Base-by-base conservation (phyloP, 345 rosid species). In the Eutrema yunnanense region DNA sequence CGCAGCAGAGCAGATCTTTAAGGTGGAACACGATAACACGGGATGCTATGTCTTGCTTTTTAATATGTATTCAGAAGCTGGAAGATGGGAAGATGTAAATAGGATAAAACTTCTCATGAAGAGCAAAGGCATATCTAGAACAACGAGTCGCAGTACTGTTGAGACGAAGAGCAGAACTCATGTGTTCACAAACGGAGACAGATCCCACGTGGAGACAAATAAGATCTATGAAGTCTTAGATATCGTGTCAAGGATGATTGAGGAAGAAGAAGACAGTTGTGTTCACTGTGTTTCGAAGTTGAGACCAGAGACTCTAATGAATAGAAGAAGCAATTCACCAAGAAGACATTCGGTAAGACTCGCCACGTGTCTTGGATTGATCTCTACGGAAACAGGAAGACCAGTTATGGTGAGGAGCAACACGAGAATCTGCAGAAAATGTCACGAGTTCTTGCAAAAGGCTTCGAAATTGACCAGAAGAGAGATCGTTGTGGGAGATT, bases 51-150 rank as follows among this genome's bases (percentile, higher is more conserved):
- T 89, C 72, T 71, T 89, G 79, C 87, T 92, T 14, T 76, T 92
- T 11, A 87, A 83, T 43, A 84, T 92, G 92, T 89, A 87, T 70
- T 84, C 88, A 7, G 88, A 92, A 81, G 87, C 93, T 48, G 94
- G 89, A 65, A 85, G 87, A 66, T 81, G 85, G 89, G 86, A 85
- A 60, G 90, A 89, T 71, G 87, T 79, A 4, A 73, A 88, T 41
- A 68, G 80, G 72, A 85, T 86, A 9, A 84, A 83, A 76, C 62
- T 29, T 43, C 67, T 81, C 8, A 88, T 92, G 96, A 72, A 79
- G 77, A 66, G 73, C 65, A 60, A 82, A 76, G 93, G 92, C 52
- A 36, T 89, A 59, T 62, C 10, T 32, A 87, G 80, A 84, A 84
- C 84, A 43, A 27, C 33, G 0, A 81, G 82, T 54, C 66, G 73